Base-by-base conservation (phyloP, 1,284 basidiomycete genomes). In the Apiotrichum domesticum region DNA sequence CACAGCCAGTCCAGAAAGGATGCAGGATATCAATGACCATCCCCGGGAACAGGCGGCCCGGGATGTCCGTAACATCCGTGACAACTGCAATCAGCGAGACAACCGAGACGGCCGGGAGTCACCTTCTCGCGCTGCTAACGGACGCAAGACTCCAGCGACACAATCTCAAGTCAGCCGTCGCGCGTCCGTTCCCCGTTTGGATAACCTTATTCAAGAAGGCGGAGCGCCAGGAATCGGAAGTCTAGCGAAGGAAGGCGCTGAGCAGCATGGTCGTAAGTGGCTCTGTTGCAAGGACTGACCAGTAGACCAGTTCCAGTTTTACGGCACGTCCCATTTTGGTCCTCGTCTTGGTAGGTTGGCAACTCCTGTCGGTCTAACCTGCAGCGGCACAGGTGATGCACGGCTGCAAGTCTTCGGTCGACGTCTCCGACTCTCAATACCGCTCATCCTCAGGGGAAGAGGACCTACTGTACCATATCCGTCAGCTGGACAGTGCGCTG, bases 311-410 rank as follows among this genome's bases (percentile, higher is more conserved):
- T 65, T 66, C 42, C 62, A 63, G 54, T 68, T 66, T 56, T 68
- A 65, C 55, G 66, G 66, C 14, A 68, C 65, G 13, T 62, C 59
- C 33, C 66, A 68, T 46, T 66, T 68, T 41, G 66, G 65, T 4
- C 66, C 66, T 1, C 57, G 63, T 10, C 59, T 65, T 7, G 65
- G 63, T 68, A 44, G 44, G 59, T 51, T 60, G 59, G 29, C 46
- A 58, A 58, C 37, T 13, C 0, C 10, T 11, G 8, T 37, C 35
- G 8, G 4, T n/a, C 35, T 52, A 14, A 57, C 34, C 2, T 3
- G 5, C 35, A 37, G 43, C 33, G 10, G 42, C 21, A 29, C 46
- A 41, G 43, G 42, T 56, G 3, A 35, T 52, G 46, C 50, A 37
- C 14, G 52, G 42, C 45, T 47, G 56, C 9, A 60, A 49, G 40